phyloP scores from a whole-genome alignment of 1,284 basidiomycete genomes.

The Malassezia cuniculi region DNA sequence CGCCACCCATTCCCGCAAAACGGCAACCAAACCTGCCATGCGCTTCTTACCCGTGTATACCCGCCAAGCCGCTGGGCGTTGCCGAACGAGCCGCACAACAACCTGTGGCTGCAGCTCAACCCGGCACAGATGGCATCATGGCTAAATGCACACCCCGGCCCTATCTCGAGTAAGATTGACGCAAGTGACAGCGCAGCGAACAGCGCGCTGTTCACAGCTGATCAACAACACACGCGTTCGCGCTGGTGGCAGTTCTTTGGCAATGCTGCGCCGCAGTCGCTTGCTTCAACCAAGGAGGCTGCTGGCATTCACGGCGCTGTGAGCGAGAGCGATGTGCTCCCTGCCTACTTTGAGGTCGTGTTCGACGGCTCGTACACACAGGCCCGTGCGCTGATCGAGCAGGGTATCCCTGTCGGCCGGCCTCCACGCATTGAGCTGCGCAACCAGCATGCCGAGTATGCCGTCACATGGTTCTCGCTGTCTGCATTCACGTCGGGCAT shows the following conservation, averaged over 20 bases:
- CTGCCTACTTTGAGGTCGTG: conserved; percentile 36
- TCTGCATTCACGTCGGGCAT: conserved; percentile 30
- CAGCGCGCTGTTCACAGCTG: no score
- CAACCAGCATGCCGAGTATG: conserved; percentile 90
- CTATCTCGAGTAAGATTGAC: no score
- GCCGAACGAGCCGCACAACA: conserved; percentile 65
- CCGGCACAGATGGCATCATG: conserved; percentile 66
- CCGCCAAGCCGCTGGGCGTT: conserved; percentile 65
- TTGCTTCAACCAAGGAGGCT: no score
- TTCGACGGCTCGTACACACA: conserved; percentile 61
- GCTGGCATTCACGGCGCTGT: no score
- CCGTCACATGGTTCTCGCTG: conserved; percentile 64
- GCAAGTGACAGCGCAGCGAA: no score
- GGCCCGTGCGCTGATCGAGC: conserved; percentile 54
- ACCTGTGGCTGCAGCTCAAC: conserved; percentile 76
- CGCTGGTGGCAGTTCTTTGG: no score
- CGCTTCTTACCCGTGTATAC: conserved; percentile 32
- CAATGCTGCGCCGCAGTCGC: no score
- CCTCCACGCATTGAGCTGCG: conserved; percentile 72
- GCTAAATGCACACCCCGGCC: conserved; percentile 60
- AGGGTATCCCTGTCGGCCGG: conserved; percentile 74
- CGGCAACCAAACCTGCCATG: conserved; percentile 9
- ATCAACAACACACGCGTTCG: no score
- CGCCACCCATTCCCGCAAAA: conserved; percentile 7
- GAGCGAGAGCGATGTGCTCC: no score